phyloP scores from a whole-genome alignment of 345 rosid species.

The Ricinus communis region DNA sequence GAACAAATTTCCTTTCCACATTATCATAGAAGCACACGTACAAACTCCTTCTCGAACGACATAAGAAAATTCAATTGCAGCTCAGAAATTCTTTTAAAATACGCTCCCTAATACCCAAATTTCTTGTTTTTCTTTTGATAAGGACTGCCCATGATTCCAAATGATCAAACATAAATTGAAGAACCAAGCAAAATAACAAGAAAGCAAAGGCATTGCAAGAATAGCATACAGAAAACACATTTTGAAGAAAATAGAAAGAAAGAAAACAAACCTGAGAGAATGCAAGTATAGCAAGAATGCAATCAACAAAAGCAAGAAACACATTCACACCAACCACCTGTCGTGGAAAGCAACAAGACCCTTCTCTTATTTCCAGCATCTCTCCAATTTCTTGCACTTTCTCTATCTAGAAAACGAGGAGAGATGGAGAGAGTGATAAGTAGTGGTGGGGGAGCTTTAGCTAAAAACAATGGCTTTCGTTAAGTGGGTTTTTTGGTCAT shows the following conservation, averaged over 20 bases:
- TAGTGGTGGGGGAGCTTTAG: not conserved
- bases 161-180: not conserved
- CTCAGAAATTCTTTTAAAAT: not conserved
- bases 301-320: constrained; percentile 45
- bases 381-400: not conserved
- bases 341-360: constrained; percentile 32
- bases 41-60: not conserved
- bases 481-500: constrained; percentile 10
- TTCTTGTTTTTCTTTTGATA: not conserved
- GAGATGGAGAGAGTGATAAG: not conserved
- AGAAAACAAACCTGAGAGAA: constrained; percentile 47
- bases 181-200: too few species aligned
- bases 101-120: constrained; percentile 5
- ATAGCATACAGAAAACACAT: not conserved
- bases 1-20: not conserved
- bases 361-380: constrained; percentile 27
- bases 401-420: constrained; percentile 9
- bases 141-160: not conserved
- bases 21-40: not conserved
- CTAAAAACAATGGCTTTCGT: constrained; percentile 6
- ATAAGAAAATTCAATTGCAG: not conserved
- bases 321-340: constrained; percentile 37
- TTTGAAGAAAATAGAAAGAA: not conserved
- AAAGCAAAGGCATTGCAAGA: too few species aligned
- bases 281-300: constrained; percentile 42